Conservation (phyloP, 352 stramenopile species). For the Phytophthora boehmeriae region DNA sequence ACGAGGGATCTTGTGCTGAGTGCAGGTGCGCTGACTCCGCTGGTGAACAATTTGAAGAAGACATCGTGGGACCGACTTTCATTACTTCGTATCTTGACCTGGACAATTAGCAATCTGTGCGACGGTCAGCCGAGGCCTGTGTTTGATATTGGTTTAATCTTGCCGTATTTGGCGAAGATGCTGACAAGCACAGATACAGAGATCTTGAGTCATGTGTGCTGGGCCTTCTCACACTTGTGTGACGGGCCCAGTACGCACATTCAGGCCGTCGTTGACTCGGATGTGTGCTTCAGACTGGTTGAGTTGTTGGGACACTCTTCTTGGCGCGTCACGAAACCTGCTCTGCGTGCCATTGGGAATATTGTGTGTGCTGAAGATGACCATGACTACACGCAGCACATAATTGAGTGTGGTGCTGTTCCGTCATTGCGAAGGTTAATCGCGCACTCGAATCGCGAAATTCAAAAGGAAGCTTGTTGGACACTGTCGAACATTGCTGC, state of each 20-base stretch:
- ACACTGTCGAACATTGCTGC: conserved; percentile 98
- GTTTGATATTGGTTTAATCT: conserved; percentile 90
- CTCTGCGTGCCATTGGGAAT: conserved; percentile 97
- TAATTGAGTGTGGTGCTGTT: conserved; percentile 97
- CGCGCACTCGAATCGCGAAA: conserved; percentile 96
- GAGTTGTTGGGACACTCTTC: conserved; percentile 93
- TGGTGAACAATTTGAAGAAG: conserved; percentile 92
- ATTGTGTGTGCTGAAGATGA: conserved; percentile 98
- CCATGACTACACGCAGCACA: conserved; percentile 93
- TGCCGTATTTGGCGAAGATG: conserved; percentile 90
- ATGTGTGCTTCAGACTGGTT: conserved; percentile 92
- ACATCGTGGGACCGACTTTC: conserved; percentile 83
- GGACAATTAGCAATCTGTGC: conserved; percentile 94
- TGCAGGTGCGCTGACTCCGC: conserved; percentile 79
- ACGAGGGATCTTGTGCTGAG: conserved; percentile 90
- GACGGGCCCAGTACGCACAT: conserved; percentile 97
- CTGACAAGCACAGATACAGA: conserved; percentile 94
- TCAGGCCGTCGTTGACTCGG: conserved; percentile 92
- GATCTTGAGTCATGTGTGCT: conserved; percentile 95
- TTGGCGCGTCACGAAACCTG: conserved; percentile 97
- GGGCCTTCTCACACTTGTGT: conserved; percentile 97
- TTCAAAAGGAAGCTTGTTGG: conserved; percentile 97
- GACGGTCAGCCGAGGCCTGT: conserved; percentile 90
- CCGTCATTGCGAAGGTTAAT: conserved; percentile 94
- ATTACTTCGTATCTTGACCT: conserved; percentile 91